phyloP scores from a whole-genome alignment of 2,329 filamentous ascomycete species.

The Trichoderma brevicompactum region DNA sequence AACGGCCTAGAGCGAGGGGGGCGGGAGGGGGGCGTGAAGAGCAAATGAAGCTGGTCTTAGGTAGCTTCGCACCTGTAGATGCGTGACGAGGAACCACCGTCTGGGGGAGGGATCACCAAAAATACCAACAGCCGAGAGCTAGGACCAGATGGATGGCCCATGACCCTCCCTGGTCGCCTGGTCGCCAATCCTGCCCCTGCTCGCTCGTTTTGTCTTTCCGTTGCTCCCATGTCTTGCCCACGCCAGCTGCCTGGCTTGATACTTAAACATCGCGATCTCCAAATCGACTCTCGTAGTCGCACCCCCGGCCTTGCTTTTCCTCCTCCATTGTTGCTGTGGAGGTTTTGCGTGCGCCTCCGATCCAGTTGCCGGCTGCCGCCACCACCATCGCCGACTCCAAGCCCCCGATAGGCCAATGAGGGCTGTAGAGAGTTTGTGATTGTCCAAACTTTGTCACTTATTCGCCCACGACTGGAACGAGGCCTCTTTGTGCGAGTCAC shows the following conservation, averaged over 20 bases:
- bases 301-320: conserved; percentile 18
- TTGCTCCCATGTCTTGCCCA: conserved; percentile 24
- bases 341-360: conserved; percentile 23
- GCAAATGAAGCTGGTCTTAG: neutral
- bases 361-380: conserved; percentile 15
- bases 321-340: conserved; percentile 26
- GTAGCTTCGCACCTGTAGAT: neutral
- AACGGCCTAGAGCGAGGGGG: neutral
- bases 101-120: conserved; percentile 13
- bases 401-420: conserved; percentile 2
- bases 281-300: conserved; percentile 11
- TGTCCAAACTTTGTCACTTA: conserved; percentile 3
- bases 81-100: neutral
- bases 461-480: conserved; percentile 17
- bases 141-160: conserved; percentile 1
- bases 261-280: conserved; percentile 30
- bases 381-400: conserved; percentile 16
- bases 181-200: conserved; percentile 26
- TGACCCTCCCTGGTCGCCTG: conserved; percentile 20
- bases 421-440: conserved; percentile 15
- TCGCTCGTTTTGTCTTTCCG: conserved; percentile 12
- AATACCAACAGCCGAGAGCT: conserved; percentile 14
- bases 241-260: neutral
- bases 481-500: neutral
- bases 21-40: neutral